Conservation (phyloP, 352 stramenopile genomes). For the Aphanomyces astaci region DNA sequence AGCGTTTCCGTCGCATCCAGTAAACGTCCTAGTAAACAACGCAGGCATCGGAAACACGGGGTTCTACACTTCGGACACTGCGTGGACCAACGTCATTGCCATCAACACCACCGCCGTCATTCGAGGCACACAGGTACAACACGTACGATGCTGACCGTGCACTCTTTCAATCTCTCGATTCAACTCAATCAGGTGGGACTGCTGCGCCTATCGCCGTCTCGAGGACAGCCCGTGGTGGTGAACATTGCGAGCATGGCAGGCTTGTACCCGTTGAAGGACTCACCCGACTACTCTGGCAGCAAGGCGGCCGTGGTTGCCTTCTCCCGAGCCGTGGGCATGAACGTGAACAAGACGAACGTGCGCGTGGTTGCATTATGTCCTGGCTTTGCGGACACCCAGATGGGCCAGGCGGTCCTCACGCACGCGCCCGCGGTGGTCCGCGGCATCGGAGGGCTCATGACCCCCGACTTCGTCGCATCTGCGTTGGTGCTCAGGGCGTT, state of each 20-base stretch:
- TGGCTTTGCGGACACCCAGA: conserved; percentile 58
- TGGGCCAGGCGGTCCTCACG: conserved; percentile 37
- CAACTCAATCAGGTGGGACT: conserved; percentile 27
- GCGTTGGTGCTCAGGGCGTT: conserved; percentile 4
- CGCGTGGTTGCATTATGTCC: conserved; percentile 59
- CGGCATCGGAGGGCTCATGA: conserved; percentile 3
- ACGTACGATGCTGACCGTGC: conserved; percentile 34
- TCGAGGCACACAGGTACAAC: conserved; percentile 45
- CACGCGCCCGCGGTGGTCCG: not conserved
- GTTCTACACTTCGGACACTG: conserved; percentile 31
- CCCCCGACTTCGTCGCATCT: not conserved
- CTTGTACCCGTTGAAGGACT: conserved; percentile 42
- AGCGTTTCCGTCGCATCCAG: conserved; percentile 41
- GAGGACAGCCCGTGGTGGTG: conserved; percentile 35
- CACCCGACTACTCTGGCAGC: conserved; percentile 57
- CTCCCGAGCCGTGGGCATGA: conserved; percentile 50
- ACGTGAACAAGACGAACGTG: conserved; percentile 61
- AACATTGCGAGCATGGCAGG: conserved; percentile 66
- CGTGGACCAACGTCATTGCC: conserved; percentile 59
- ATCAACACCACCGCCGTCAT: conserved; percentile 67
- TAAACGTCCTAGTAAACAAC: conserved; percentile 79
- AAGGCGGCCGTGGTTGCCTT: conserved; percentile 71
- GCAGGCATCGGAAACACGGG: conserved; percentile 55
- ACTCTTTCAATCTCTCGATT: conserved; percentile 53
- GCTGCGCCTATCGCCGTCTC: not conserved